Conservation (phyloP, 164 flowering plant species). For the Chimonanthus praecox region DNA sequence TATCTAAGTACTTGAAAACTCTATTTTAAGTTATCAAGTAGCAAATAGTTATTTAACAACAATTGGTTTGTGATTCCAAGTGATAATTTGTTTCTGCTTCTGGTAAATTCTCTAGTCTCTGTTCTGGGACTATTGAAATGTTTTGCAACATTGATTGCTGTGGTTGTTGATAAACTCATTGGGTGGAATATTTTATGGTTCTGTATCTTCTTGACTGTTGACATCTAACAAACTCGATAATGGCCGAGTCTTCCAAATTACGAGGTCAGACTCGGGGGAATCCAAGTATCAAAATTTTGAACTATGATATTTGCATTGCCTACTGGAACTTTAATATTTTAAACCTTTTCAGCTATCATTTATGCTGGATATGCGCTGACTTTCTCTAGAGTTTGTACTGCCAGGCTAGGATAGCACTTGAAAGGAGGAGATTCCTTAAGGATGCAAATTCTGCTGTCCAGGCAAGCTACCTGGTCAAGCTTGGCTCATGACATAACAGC, state of each 20-base stretch:
- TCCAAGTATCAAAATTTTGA: too few relatives aligned
- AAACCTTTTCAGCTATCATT: neutral
- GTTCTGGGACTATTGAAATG: neutral
- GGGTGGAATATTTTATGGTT: neutral
- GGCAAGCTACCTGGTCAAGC: slow-evolving; percentile 94
- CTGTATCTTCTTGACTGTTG: neutral
- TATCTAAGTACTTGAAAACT: too few relatives aligned
- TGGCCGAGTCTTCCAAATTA: too few relatives aligned
- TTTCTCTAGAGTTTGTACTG: slow-evolving; percentile 11
- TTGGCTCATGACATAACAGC: slow-evolving; percentile 99
- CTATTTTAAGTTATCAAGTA: too few relatives aligned
- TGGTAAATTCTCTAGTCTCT: neutral
- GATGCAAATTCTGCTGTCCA: slow-evolving; percentile 93
- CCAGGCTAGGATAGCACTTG: slow-evolving; percentile 97
- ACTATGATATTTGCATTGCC: too few relatives aligned
- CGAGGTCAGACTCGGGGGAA: too few relatives aligned
- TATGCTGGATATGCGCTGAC: neutral
- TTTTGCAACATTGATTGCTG: slow-evolving; percentile 1
- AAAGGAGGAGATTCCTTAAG: slow-evolving; percentile 75
- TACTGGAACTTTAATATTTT: neutral
- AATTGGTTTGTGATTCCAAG: neutral
- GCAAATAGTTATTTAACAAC: too few relatives aligned
- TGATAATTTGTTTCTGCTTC: neutral
- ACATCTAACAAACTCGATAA: too few relatives aligned
- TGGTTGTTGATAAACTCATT: neutral